Base-by-base conservation (phyloP, 2,329 filamentous ascomycete genomes). In the Leptodontidium sp. region DNA sequence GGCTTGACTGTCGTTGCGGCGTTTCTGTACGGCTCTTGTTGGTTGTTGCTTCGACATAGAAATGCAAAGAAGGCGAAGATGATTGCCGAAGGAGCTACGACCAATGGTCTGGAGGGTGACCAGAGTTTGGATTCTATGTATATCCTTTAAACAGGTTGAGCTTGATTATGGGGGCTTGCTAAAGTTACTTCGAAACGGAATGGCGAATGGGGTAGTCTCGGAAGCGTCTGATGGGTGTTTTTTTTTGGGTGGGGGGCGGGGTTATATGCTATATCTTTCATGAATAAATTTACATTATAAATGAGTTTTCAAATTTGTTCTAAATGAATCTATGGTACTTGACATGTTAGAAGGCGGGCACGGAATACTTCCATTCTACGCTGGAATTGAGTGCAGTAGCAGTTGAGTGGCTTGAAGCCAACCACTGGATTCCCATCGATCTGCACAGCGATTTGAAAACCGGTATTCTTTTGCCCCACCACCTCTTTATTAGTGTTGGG, bases 11-110 rank as follows among this genome's bases (percentile, higher is more conserved):
- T 74, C 53, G 71, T 77, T 15, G 77, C 78, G 61, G 71, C 53
- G 24, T 61, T 70, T 61, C 38, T 66, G 9, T 70, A 77, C n/a
- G 69, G 49, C 24, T 38, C 69, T 3, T 72, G 70, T n/a, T 79
- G 74, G 73, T 66, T 78, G 24, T 57, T 79, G 47, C 72, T 79
- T 5, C 50, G 70, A 29, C 64, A 70, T 6, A 68, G 77, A 57
- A 79, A 78, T 71, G 35, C 61, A 53, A 65, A 73, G 64, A 79
- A 79, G 69, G 75, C 66, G 17, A 76, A 75, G 68, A 43, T 75
- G 55, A 73, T 75, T 65, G 70, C 74, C 24, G 72, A 77, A 68
- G 77, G 77, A n/a, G 73, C 67, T 17, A 73, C 68, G 26, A 74
- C 70, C 24, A 76, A 76, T 67, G 75, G 75, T 14, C 55, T 70